A percentile compares a stretch with the other conserved stretches of the same genome.
These are phyloP conservation scores for Cladosporium sp. DNA, from an alignment of 2,329 filamentous ascomycete species.

Conservation along the genomic window DNA sequence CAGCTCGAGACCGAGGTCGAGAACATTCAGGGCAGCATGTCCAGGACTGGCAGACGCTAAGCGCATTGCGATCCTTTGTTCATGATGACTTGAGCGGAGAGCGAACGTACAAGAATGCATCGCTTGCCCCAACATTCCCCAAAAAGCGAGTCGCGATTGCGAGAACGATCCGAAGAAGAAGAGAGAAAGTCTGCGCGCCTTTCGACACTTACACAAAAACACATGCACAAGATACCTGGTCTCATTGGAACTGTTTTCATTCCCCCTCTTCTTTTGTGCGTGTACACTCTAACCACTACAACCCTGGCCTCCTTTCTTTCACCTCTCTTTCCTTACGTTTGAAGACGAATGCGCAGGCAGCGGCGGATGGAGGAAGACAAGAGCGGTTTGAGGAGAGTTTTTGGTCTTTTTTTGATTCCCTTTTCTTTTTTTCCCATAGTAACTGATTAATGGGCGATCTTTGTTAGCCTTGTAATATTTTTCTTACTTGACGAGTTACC, in stretches of 20 bases:
- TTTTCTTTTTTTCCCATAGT: background rate
- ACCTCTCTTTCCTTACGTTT: background rate
- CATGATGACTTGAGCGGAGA: background rate
- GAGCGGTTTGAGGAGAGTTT: background rate
- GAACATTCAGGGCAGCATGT: conserved; percentile 63
- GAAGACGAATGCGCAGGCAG: background rate
- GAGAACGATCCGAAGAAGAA: background rate
- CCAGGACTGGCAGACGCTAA: conserved; percentile 31
- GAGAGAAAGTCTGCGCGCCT: background rate
- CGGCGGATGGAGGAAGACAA: background rate
- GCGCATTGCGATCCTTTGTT: background rate
- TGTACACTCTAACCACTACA: too few relatives aligned
- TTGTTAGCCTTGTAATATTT: conserved; percentile 12
- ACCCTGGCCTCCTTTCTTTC: background rate
- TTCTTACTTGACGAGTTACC: background rate
- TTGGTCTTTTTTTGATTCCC: background rate
- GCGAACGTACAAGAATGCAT: conserved; percentile 2
- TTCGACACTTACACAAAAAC: background rate
- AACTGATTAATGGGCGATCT: conserved; percentile 9
- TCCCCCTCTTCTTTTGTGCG: too few relatives aligned
- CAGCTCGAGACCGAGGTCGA: conserved; percentile 89
- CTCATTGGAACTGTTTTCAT: background rate
- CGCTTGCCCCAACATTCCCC: background rate
- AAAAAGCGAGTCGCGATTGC: background rate
- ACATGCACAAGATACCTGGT: conserved; percentile 13